Percentiles rank a stretch among this genome's conserved stretches.
Conservation (phyloP, 176 grass and related monocot species). For the Eleusine coracana region DNA sequence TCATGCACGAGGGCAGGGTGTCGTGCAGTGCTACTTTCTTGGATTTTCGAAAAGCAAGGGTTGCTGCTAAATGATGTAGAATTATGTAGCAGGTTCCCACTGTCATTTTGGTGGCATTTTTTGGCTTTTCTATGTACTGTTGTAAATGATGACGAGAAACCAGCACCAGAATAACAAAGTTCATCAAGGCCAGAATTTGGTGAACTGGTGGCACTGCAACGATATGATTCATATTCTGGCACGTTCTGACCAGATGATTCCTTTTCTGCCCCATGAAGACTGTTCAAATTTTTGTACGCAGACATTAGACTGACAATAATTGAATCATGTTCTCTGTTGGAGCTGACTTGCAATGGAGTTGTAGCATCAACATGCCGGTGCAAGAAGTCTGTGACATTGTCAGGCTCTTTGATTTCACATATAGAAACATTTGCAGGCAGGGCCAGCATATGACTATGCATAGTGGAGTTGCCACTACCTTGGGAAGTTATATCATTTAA, state of each 20-base stretch:
- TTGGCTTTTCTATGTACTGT: not conserved
- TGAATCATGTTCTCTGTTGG: constrained; percentile 38
- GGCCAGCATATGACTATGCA: constrained; percentile 43
- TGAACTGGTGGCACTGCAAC: constrained; percentile 26
- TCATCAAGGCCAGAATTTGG: constrained; percentile 20
- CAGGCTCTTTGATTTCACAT: constrained; percentile 38
- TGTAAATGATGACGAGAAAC: constrained; percentile 12
- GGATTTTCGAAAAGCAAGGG: constrained; percentile 1
- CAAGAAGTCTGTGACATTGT: constrained; percentile 34
- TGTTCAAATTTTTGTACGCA: constrained; percentile 29
- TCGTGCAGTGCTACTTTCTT: not conserved
- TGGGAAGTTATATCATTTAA: constrained; percentile 49
- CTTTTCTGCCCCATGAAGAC: constrained; percentile 40
- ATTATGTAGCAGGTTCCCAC: constrained; percentile 4
- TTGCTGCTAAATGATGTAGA: constrained; percentile 17
- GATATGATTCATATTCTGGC: not conserved
- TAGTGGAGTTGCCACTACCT: not conserved
- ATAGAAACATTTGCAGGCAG: constrained; percentile 52
- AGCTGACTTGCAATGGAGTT: constrained; percentile 32
- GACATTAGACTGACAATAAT: constrained; percentile 24
- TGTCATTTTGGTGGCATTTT: not conserved
- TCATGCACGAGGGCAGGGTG: not conserved
- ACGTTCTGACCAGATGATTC: constrained; percentile 28
- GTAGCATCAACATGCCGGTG: constrained; percentile 32
- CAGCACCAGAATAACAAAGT: constrained; percentile 17